phyloP scores from a whole-genome alignment of 2,329 filamentous ascomycete species.

The Orbilia quercus region DNA sequence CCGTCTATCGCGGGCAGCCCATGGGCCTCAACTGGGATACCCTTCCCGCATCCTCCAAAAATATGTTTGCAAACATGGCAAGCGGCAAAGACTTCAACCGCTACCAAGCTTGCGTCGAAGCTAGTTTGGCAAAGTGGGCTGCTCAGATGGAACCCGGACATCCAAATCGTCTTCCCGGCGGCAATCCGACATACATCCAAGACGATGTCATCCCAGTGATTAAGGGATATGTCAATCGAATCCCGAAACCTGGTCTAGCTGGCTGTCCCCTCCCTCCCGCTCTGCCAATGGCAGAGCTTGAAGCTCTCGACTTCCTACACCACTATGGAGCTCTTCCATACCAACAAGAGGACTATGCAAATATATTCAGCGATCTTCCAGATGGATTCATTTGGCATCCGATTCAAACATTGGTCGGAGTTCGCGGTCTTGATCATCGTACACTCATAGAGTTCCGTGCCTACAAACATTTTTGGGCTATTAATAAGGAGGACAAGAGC shows the following conservation, averaged over 20 bases:
- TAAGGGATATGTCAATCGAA: conserved; percentile 48
- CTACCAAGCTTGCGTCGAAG: conserved; percentile 37
- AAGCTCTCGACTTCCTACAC: conserved; percentile 50
- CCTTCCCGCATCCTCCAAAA: conserved; percentile 2
- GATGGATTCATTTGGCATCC: conserved; percentile 54
- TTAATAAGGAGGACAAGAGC: conserved; percentile 30
- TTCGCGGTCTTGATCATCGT: conserved; percentile 44
- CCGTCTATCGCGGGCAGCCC: conserved; percentile 19
- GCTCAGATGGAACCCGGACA: conserved; percentile 22
- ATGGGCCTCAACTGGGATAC: conserved; percentile 32
- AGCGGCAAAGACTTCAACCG: conserved; percentile 26
- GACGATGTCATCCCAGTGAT: conserved; percentile 45
- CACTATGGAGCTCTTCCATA: conserved; percentile 43
- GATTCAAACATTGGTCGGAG: conserved; percentile 42
- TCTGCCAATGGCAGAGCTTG: conserved; percentile 43
- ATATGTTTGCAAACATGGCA: conserved; percentile 48
- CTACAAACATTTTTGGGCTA: conserved; percentile 53
- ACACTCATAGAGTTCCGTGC: conserved; percentile 47
- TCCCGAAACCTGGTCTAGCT: conserved; percentile 34
- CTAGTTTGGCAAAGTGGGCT: conserved; percentile 36
- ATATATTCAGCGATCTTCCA: conserved; percentile 37
- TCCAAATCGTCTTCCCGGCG: conserved; percentile 39
- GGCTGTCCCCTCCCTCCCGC: conserved; percentile 43
- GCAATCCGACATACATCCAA: conserved; percentile 47
- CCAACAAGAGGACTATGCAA: conserved; percentile 46